Evolutionary conservation across 257 asterid species (phyloP), one percentile per base, ranked within the genome.

Genomic region (Misopates orontium): DNA sequence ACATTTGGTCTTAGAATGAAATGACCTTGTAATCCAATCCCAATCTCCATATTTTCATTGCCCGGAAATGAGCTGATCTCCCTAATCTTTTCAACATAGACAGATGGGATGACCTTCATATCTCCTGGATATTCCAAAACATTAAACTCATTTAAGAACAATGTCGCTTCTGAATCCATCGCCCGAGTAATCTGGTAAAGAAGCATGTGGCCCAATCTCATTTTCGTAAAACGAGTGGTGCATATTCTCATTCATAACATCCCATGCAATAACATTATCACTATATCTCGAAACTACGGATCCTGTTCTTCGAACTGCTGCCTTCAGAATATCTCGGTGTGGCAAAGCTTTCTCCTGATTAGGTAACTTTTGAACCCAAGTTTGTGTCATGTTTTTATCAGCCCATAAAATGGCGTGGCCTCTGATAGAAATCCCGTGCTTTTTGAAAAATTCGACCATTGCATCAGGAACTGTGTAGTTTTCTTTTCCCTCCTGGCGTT

Each of bases 381-480:
- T 16, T 11, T 51, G 71, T 47, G 71, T 83, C 49, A 25, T 50
- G 48, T 50, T 64, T 7, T 56, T 23, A 11, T 41, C 28, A 56
- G 74, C 86, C 93, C 93, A 85, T 0, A 79, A 69, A 28, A 85
- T 50, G 21, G 54, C 68, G 73, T 85, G 93, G 63, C 93, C 90
- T 23, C 92, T 57, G 12, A 85, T 60, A 4, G 70, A 13, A 55
- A 85, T 71, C 8, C 73, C 48, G 31, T 79, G 58, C 4, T 59
- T 18, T 22, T 23, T 47, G 72, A 83, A 76, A 51, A 83, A 78
- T 7, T 63, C 49, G 11, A 83, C 73, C 92, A 85, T 80, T 56
- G 85, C 85, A 23, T 85, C 92, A 1, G 83, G 69, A 19, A 74
- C 63, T 0, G 79, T 78, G 76, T 82, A 85, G 60, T 83, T 78